A percentile compares a stretch with the other conserved stretches of the same genome.
phyloP scores from a whole-genome alignment of 2,329 filamentous ascomycete species.

The Amauroascus verrucosus region DNA sequence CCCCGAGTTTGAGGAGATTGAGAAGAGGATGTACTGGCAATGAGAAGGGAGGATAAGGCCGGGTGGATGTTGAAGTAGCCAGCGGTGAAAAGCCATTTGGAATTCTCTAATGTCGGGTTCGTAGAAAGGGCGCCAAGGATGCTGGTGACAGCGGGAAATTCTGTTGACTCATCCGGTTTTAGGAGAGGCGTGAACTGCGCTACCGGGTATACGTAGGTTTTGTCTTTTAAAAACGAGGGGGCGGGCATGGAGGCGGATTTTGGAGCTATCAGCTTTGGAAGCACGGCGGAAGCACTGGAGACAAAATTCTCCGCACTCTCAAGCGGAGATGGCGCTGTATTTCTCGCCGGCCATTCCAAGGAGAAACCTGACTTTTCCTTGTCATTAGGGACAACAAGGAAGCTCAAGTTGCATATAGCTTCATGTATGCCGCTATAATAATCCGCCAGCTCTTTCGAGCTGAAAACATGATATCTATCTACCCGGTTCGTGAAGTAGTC shows the following conservation, averaged over 20 bases:
- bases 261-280: conserved; percentile 57
- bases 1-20: conserved; percentile 43
- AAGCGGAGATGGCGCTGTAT: conserved; percentile 65
- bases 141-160: conserved; percentile 68
- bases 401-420: conserved; percentile 70
- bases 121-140: conserved; percentile 59
- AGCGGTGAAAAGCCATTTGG: conserved; percentile 90
- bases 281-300: conserved; percentile 52
- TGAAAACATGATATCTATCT: conserved; percentile 88
- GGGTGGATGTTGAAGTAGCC: conserved; percentile 98
- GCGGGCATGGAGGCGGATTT: conserved; percentile 25
- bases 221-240: conserved; percentile 36
- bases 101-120: conserved; percentile 51
- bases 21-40: conserved; percentile 50
- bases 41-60: conserved; percentile 65
- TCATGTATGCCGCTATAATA: conserved; percentile 73
- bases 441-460: conserved; percentile 64
- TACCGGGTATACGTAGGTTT: conserved; percentile 73
- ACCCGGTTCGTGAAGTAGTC: conserved; percentile 97
- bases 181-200: conserved; percentile 81
- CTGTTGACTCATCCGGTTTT: conserved; percentile 69
- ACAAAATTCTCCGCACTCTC: conserved; percentile 60
- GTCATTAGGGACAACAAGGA: conserved; percentile 55
- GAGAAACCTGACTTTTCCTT: conserved; percentile 39
- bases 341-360: conserved; percentile 64